phyloP scores from a whole-genome alignment of 352 stramenopile genomes.

The Globisporangium barbulae region DNA sequence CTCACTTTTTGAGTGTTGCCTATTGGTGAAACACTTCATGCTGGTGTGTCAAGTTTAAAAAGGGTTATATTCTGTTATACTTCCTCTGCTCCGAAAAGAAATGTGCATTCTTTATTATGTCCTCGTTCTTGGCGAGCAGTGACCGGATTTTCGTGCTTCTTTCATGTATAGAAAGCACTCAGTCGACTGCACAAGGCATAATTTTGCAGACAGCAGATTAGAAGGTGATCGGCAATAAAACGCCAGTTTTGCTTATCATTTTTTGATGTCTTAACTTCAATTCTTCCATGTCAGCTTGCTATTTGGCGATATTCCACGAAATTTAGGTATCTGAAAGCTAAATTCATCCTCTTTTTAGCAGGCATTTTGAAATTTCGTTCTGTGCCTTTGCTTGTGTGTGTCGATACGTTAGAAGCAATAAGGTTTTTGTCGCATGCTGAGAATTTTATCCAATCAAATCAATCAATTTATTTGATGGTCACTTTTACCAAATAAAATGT shows the following conservation, averaged over 20 bases:
- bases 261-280: background rate
- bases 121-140: background rate
- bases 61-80: too few species aligned
- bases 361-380: background rate
- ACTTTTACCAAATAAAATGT: background rate
- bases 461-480: background rate
- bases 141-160: background rate
- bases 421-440: background rate
- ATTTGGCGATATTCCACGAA: background rate
- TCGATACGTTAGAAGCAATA: background rate
- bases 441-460: constrained; percentile 1
- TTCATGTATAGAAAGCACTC: background rate
- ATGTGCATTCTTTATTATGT: too few species aligned
- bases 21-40: too few species aligned
- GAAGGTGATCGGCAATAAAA: background rate
- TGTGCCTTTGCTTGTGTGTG: background rate
- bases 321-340: background rate
- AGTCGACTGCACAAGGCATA: background rate
- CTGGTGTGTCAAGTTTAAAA: too few species aligned
- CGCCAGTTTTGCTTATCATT: background rate
- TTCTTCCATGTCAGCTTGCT: too few species aligned
- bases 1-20: too few species aligned
- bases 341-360: background rate
- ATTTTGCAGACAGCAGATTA: background rate
- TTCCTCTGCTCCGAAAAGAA: too few species aligned